Evolutionary conservation across 1,284 basidiomycete genomes (phyloP).

Genomic region (Cutaneotrichosporon curvatum): DNA sequence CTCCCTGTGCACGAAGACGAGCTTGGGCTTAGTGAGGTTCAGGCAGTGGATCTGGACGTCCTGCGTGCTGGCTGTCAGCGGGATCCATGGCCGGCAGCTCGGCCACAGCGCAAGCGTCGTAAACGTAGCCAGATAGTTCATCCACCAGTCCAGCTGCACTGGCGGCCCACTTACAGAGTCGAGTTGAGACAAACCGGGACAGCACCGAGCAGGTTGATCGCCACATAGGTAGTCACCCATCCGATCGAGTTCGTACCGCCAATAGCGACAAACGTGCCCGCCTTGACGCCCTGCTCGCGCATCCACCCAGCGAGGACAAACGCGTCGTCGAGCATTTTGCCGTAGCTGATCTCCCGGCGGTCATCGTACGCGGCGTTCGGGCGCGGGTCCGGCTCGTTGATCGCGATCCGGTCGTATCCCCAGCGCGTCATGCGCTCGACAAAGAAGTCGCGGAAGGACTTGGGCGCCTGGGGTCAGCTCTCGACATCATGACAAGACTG

Average conservation of each 20-base stretch:
- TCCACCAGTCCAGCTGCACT: background rate
- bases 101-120: too few relatives aligned
- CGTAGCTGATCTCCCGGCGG: constrained; percentile 24
- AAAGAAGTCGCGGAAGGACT: constrained; percentile 33
- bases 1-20: constrained; percentile 32
- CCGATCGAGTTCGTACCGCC: constrained; percentile 31
- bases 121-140: too few relatives aligned
- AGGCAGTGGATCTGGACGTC: constrained; percentile 28
- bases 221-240: constrained; percentile 34
- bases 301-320: constrained; percentile 29
- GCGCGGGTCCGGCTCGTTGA: constrained; percentile 12
- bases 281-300: constrained; percentile 23
- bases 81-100: too few relatives aligned
- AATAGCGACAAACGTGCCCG: constrained; percentile 30
- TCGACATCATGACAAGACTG: background rate
- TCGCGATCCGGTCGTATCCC: constrained; percentile 19
- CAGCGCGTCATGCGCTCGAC: constrained; percentile 18
- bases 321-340: constrained; percentile 20
- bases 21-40: constrained; percentile 20
- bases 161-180: constrained; percentile 33
- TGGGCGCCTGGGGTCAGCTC: constrained; percentile 22
- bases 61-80: background rate
- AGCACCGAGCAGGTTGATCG: constrained; percentile 34
- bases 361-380: constrained; percentile 6
- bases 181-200: constrained; percentile 37